Evolutionary conservation across 345 rosid species (phyloP).

Genomic region (Cochlearia excelsa): DNA sequence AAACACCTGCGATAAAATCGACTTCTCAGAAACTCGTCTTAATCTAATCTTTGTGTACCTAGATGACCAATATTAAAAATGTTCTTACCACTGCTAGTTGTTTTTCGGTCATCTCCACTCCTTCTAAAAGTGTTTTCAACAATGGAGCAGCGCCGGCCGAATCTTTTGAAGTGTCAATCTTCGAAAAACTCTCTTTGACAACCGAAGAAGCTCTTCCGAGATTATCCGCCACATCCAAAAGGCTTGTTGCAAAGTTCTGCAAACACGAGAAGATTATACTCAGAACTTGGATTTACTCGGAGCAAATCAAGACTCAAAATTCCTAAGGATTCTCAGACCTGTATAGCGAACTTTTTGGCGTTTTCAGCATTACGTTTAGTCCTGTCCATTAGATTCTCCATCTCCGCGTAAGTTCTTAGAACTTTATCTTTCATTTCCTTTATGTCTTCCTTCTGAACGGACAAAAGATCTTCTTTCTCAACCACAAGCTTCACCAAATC

Average conservation of each 20-base stretch:
- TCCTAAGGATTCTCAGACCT: constrained; percentile 41
- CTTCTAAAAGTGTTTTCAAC: constrained; percentile 75
- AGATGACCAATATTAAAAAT: neutral
- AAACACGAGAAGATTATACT: constrained; percentile 7
- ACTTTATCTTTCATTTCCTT: constrained; percentile 72
- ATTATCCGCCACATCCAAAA: constrained; percentile 89
- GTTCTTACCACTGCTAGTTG: constrained; percentile 65
- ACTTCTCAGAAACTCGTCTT: neutral
- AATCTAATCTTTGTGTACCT: constrained; percentile 5
- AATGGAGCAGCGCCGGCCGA: constrained; percentile 60
- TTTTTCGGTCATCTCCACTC: constrained; percentile 98
- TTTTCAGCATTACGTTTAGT: constrained; percentile 87
- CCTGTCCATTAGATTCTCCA: constrained; percentile 84
- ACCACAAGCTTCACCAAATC: constrained; percentile 73
- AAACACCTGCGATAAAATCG: constrained; percentile 51
- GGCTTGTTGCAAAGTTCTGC: constrained; percentile 79
- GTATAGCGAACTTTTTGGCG: constrained; percentile 81
- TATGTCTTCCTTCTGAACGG: constrained; percentile 55
- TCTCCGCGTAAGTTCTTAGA: constrained; percentile 72
- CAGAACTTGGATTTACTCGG: neutral
- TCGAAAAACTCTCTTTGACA: constrained; percentile 70
- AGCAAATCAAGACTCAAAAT: too few species aligned
- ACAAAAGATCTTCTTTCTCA: constrained; percentile 77
- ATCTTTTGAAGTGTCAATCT: constrained; percentile 62
- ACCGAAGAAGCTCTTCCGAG: constrained; percentile 87